Evolutionary conservation across 1,139 yeast genomes (phyloP).

Genomic region (Candida albicans): DNA sequence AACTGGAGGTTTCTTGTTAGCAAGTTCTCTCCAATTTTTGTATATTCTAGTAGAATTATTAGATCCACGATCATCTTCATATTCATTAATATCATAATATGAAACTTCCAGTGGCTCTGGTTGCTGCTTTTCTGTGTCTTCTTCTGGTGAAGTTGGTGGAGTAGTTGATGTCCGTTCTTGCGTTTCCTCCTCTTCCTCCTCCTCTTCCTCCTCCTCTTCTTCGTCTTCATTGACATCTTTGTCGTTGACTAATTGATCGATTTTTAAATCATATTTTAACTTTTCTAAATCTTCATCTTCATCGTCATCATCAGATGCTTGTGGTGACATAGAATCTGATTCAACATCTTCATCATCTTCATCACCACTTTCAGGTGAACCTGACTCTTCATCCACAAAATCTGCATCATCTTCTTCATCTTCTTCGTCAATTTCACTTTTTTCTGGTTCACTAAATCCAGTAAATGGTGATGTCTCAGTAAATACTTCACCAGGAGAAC

Average conservation of each 20-base stretch:
- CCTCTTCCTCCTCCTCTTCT: conserved; percentile 21
- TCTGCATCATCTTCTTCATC: conserved; percentile 14
- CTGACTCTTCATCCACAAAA: conserved; percentile 17
- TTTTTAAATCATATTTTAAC: conserved; percentile 35
- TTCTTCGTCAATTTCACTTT: conserved; percentile 23
- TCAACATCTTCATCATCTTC: conserved; percentile 10
- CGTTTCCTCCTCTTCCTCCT: conserved; percentile 10
- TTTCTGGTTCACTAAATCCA: conserved; percentile 24
- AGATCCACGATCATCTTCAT: conserved; percentile 56
- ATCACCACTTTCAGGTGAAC: conserved; percentile 14
- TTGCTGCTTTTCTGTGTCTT: conserved; percentile 16
- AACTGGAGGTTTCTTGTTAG: conserved; percentile 47
- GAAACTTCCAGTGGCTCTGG: background rate
- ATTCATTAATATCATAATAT: conserved; percentile 55
- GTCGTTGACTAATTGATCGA: conserved; percentile 25
- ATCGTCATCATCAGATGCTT: conserved; percentile 21
- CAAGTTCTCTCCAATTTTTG: conserved; percentile 59
- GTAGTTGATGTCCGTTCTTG: conserved; percentile 19
- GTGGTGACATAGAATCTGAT: background rate
- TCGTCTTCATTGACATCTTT: conserved; percentile 17
- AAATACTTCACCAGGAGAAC: conserved; percentile 13
- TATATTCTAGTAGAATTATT: conserved; percentile 52
- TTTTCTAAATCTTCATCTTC: conserved; percentile 31
- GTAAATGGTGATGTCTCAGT: conserved; percentile 18
- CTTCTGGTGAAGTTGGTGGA: conserved; percentile 50